These are phyloP conservation scores for Tylopilus vinaceipallidus DNA, from an alignment of 768 basidiomycete species.

Conservation along the genomic window DNA sequence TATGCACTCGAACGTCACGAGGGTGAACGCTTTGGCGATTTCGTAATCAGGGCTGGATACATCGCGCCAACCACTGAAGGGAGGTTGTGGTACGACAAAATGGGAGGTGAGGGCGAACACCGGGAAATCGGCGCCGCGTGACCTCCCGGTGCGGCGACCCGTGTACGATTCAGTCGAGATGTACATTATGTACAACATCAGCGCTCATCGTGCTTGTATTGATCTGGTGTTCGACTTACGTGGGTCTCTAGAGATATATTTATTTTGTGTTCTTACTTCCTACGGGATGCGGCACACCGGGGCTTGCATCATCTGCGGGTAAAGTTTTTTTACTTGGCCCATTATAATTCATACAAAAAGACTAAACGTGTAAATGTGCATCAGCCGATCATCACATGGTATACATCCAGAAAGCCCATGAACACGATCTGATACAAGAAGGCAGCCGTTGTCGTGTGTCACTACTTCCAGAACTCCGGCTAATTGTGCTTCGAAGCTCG, in stretches of 20 bases:
- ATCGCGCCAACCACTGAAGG: conserved; percentile 84
- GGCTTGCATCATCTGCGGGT: too few species aligned
- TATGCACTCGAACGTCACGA: conserved; percentile 85
- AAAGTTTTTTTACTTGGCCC: too few species aligned
- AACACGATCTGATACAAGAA: too few species aligned
- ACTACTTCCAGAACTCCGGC: neutral
- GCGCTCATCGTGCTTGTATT: neutral
- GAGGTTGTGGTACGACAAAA: conserved; percentile 80
- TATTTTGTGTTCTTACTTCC: neutral
- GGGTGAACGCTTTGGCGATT: conserved; percentile 95
- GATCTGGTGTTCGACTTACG: neutral
- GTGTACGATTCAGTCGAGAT: neutral
- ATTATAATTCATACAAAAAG: too few species aligned
- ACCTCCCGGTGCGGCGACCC: neutral
- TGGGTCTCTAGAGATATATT: neutral
- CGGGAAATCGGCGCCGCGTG: conserved; percentile 29
- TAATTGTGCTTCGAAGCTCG: conserved; percentile 15
- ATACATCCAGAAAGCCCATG: too few species aligned
- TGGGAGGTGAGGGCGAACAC: conserved; percentile 74
- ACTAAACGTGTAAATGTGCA: too few species aligned
- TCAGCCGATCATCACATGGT: too few species aligned
- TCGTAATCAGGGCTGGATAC: conserved; percentile 87
- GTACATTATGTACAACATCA: too few species aligned
- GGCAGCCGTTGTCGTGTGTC: neutral
- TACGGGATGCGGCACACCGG: neutral